These are phyloP conservation scores for Agrocybe pediades DNA, from an alignment of 768 basidiomycete species.

Conservation along the genomic window DNA sequence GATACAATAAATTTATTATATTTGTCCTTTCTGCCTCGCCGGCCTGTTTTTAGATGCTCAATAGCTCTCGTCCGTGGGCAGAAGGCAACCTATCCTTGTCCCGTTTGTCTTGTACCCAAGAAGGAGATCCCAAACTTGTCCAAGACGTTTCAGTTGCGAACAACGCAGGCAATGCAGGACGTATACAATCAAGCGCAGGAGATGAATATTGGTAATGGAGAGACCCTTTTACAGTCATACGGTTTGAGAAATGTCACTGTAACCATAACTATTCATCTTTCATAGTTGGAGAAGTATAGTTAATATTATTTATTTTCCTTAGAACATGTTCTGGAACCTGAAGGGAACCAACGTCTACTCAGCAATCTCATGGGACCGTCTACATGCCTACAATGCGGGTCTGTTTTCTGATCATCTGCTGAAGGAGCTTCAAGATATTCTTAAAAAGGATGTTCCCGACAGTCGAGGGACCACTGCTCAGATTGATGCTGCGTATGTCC, in stretches of 20 bases:
- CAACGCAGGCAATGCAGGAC: constrained; percentile 14
- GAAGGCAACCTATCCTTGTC: constrained; percentile 33
- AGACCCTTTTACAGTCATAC: constrained; percentile 19
- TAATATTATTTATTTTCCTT: background rate
- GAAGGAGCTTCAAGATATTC: constrained; percentile 20
- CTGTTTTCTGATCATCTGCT: constrained; percentile 34
- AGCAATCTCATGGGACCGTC: constrained; percentile 36
- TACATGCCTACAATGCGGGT: constrained; percentile 34
- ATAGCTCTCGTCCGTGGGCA: constrained; percentile 39
- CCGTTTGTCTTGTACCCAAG: constrained; percentile 34
- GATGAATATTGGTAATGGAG: constrained; percentile 8
- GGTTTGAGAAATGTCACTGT: constrained; percentile 27
- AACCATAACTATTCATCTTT: constrained; percentile 2
- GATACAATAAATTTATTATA: background rate
- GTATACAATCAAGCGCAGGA: constrained; percentile 13
- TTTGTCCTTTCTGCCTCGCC: background rate
- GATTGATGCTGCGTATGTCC: constrained; percentile 26
- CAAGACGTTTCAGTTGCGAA: constrained; percentile 15
- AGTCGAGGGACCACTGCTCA: constrained; percentile 12
- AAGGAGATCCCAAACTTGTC: constrained; percentile 24
- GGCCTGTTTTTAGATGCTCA: constrained; percentile 31
- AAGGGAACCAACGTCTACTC: constrained; percentile 29
- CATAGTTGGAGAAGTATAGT: background rate
- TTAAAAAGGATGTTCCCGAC: constrained; percentile 13
- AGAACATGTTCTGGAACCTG: constrained; percentile 42